These are phyloP conservation scores for Xylaria flabelliformis DNA, from an alignment of 495 filamentous ascomycete genomes.

Conservation along the genomic window DNA sequence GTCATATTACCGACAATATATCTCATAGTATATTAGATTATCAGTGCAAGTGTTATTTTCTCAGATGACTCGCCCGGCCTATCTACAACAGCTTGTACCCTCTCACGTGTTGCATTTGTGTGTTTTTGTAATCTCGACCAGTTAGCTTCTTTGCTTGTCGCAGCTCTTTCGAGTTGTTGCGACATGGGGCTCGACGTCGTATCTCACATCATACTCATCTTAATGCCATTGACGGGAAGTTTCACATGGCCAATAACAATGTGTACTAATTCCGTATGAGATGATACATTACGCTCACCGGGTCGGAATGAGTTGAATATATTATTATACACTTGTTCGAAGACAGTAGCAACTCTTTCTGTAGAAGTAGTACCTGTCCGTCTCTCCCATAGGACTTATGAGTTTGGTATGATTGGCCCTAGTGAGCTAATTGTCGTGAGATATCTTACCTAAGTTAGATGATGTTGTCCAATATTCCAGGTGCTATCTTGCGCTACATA, in stretches of 20 bases:
- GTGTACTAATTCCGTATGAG: background rate
- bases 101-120: background rate
- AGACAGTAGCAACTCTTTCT: background rate
- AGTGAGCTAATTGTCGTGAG: background rate
- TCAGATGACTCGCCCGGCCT: background rate
- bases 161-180: background rate
- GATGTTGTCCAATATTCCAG: too few species aligned
- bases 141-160: background rate
- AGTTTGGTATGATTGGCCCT: background rate
- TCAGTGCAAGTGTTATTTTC: background rate
- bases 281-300: background rate
- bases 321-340: background rate
- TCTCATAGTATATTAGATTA: background rate
- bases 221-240: too few species aligned
- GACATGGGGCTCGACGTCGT: background rate
- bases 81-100: background rate
- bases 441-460: background rate
- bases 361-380: background rate
- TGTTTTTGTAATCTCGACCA: background rate
- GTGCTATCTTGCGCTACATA: background rate
- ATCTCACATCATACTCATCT: too few species aligned
- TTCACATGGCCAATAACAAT: too few species aligned
- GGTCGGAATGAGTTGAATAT: background rate
- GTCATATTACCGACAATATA: too few species aligned
- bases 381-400: background rate